Evolutionary conservation across 2,329 filamentous ascomycete species (phyloP), one percentile per base, ranked within the genome.

Genomic region (Meredithiella fracta): DNA sequence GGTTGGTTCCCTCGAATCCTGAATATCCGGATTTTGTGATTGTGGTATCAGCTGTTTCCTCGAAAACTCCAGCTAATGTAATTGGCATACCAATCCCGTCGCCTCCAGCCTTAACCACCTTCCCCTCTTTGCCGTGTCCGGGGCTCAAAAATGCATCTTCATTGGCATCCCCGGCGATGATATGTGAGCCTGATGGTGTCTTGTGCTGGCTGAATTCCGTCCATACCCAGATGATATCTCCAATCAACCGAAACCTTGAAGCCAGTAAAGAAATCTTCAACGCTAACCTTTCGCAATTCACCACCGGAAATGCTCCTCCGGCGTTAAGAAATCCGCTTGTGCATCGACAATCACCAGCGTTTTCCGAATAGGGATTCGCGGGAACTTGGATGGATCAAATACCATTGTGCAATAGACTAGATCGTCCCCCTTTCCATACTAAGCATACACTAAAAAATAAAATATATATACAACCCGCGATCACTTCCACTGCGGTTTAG

Each of bases 321-420:
- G 69, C 5, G 79, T 74, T 58, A 94, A 70, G 64, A 97, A 95
- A 66, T 96, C 91, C 63, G 94, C 88, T 65, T 97, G 92, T 37
- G 94, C 78, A 64, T 95, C 91, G 60, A 96, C 75, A 17, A 94
- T 71, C 20, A 97, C 72, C 47, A 98, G 74, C 1, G 87, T 91
- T 68, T 78, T 79, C 53, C 80, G 74, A 7, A 79, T 79, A 29
- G 68, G 71, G 54, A 83, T 67, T 51, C 75, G 69, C 9, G 80
- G 80, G 20, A 83, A 70, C 37, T 72, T 70, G 49, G 74, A 67
- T 40, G 72, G 68, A 62, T 80, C 75, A 65, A 82, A 79, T 59
- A 44, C 20, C 40, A 37, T 38, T 9, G 11, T 40, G 40, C n/a
- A n/a, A n/a, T n/a, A n/a, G n/a, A n/a, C n/a, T n/a, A n/a, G n/a